Conservation (phyloP, 345 rosid genomes). For the Sapria himalayana region DNA sequence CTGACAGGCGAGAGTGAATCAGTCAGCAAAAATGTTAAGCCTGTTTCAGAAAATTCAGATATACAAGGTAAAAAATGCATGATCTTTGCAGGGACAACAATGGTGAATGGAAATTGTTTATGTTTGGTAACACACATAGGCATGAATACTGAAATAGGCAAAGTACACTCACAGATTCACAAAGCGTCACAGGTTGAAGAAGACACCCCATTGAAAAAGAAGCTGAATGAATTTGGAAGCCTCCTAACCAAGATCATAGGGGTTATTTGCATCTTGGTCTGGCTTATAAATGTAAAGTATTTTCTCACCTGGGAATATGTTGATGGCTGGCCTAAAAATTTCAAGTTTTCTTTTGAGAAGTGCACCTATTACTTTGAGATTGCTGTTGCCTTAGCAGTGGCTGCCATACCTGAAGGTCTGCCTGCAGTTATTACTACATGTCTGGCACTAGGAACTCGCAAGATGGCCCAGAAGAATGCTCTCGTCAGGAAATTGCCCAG, state of each 20-base stretch:
- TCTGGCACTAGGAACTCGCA: constrained; percentile 81
- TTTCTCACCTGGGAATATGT: constrained; percentile 83
- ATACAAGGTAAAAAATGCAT: constrained; percentile 80
- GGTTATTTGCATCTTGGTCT: constrained; percentile 56
- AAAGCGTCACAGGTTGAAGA: constrained; percentile 71
- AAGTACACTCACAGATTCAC: constrained; percentile 85
- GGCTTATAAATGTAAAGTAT: constrained; percentile 88
- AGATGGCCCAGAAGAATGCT: constrained; percentile 97
- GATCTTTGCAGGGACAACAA: constrained; percentile 78
- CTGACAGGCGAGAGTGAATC: constrained; percentile 92
- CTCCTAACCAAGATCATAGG: constrained; percentile 65
- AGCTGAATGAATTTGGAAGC: constrained; percentile 79
- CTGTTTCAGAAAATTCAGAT: constrained; percentile 42
- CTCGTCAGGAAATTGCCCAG: constrained; percentile 83
- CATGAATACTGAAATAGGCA: constrained; percentile 76
- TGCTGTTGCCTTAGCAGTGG: constrained; percentile 90
- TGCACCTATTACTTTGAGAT: constrained; percentile 96
- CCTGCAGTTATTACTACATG: constrained; percentile 96
- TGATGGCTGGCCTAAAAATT: constrained; percentile 76
- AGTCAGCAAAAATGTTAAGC: constrained; percentile 50
- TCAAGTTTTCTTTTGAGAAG: constrained; percentile 83
- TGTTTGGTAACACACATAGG: constrained; percentile 69
- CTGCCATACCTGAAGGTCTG: constrained; percentile 93
- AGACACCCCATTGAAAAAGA: constrained; percentile 87
- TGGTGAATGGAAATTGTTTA: constrained; percentile 66